Evolutionary conservation across 106 monocot species (phyloP).

Genomic region (Chionographis japonica): DNA sequence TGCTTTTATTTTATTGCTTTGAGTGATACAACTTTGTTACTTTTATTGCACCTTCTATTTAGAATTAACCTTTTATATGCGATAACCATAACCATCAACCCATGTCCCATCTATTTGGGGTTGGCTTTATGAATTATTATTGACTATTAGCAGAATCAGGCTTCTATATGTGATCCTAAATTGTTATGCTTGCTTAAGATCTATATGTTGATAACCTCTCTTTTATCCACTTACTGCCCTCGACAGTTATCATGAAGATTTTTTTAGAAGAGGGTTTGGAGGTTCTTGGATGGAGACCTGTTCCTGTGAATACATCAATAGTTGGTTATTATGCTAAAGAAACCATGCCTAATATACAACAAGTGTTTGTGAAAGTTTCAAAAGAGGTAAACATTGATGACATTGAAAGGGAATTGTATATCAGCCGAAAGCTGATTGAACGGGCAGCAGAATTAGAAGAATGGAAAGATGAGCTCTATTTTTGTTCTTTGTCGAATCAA

Average conservation of each 20-base stretch:
- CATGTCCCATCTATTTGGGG: too few species aligned
- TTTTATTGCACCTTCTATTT: too few species aligned
- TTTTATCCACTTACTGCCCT: too few species aligned
- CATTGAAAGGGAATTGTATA: conserved; percentile 93
- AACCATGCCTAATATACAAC: conserved; percentile 91
- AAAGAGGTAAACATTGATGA: conserved; percentile 84
- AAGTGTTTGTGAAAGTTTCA: conserved; percentile 77
- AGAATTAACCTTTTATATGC: too few species aligned
- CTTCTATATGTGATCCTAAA: background rate
- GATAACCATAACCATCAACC: too few species aligned
- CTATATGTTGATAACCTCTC: too few species aligned
- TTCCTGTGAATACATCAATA: conserved; percentile 70
- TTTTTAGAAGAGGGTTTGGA: conserved; percentile 88
- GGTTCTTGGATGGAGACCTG: conserved; percentile 90
- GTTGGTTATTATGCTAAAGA: conserved; percentile 91
- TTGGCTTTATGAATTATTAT: too few species aligned
- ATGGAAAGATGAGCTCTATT: conserved; percentile 87
- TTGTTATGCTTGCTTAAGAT: background rate
- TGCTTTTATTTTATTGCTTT: too few species aligned
- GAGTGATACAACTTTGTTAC: too few species aligned
- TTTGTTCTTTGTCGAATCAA: conserved; percentile 88
- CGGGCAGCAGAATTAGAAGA: conserved; percentile 42
- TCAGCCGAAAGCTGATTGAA: conserved; percentile 85
- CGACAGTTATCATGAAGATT: conserved; percentile 61
- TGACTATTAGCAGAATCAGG: too few species aligned